Evolutionary conservation across 768 basidiomycete genomes (phyloP).

Genomic region (Leccinellum luteum): DNA sequence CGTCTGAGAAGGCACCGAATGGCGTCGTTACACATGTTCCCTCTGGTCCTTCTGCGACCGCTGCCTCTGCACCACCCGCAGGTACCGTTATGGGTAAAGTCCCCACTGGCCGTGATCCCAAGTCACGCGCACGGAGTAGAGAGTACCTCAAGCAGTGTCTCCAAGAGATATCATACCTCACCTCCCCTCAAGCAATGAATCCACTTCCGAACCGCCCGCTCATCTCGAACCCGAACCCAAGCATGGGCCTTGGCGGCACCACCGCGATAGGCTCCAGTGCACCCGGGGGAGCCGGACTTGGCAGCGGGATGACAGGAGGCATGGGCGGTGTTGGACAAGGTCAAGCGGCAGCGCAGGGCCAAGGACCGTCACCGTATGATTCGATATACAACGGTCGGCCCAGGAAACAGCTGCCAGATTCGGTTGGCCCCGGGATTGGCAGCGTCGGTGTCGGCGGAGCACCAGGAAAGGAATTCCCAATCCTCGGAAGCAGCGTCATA

Average conservation of each 20-base stretch:
- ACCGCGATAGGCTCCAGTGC: constrained; percentile 19
- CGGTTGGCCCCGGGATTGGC: constrained; percentile 27
- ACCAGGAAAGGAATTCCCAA: constrained; percentile 58
- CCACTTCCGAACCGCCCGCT: constrained; percentile 88
- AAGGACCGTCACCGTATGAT: constrained; percentile 55
- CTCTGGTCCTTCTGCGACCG: constrained; percentile 43
- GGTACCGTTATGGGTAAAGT: constrained; percentile 61
- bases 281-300: constrained; percentile 13
- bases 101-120: constrained; percentile 86
- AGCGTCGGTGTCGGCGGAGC: neutral
- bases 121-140: constrained; percentile 88
- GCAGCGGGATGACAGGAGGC: constrained; percentile 7
- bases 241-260: constrained; percentile 15
- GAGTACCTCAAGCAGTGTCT: constrained; percentile 99
- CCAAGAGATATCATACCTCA: constrained; percentile 97
- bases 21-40: constrained; percentile 53
- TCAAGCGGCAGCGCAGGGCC: constrained; percentile 19
- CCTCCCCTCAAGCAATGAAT: constrained; percentile 96
- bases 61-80: constrained; percentile 32
- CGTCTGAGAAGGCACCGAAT: constrained; percentile 67
- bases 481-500: constrained; percentile 52
- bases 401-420: constrained; percentile 75
- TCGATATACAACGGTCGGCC: constrained; percentile 78
- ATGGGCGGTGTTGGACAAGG: constrained; percentile 17
- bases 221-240: constrained; percentile 46